phyloP scores from a whole-genome alignment of 1,139 yeast genomes.

The Pichia sp. region DNA sequence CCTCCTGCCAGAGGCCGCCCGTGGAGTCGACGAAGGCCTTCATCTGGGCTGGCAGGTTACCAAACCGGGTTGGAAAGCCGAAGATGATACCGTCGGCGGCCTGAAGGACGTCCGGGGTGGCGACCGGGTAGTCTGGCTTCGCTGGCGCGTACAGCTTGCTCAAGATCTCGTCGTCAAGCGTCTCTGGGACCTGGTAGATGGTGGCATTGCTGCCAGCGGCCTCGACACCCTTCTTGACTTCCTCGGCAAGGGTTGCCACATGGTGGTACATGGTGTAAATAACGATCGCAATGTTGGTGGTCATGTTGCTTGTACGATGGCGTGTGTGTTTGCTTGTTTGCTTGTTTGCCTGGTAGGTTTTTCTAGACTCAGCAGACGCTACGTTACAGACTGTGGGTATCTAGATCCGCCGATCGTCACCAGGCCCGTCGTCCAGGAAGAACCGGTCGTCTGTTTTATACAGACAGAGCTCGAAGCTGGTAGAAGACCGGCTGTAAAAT shows the following conservation, averaged over 20 bases:
- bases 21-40: conserved; percentile 42
- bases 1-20: conserved; percentile 49
- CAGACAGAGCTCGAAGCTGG: background rate
- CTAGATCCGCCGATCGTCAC: too few species aligned
- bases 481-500: background rate
- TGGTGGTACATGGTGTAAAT: conserved; percentile 51
- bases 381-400: too few species aligned
- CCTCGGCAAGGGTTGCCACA: conserved; percentile 39
- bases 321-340: background rate
- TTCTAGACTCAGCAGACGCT: too few species aligned
- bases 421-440: background rate
- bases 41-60: conserved; percentile 45
- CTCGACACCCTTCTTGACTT: conserved; percentile 41
- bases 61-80: conserved; percentile 51
- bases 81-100: conserved; percentile 46
- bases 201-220: conserved; percentile 37
- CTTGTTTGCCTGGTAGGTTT: background rate
- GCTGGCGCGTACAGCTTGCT: conserved; percentile 41
- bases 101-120: conserved; percentile 37
- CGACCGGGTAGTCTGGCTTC: conserved; percentile 39
- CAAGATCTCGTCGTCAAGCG: conserved; percentile 42
- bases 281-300: conserved; percentile 33
- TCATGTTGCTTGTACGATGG: conserved; percentile 14
- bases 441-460: background rate
- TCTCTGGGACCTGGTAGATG: conserved; percentile 48